Conservation (phyloP, 1,284 basidiomycete species). For the Puccinia sorghi region DNA sequence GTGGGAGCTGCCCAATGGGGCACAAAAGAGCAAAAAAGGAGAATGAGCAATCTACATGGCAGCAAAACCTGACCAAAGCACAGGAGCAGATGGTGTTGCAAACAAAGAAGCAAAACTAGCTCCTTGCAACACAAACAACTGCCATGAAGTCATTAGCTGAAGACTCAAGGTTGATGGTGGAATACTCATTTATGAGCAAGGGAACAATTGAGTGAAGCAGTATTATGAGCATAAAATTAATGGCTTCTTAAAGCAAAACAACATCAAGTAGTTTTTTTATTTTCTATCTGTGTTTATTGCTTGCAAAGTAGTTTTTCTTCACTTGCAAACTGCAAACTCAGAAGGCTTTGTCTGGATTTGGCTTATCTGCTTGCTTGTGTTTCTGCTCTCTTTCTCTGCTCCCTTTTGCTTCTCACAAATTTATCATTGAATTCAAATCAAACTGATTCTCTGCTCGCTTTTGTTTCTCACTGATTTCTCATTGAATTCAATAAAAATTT, state of each 20-base stretch:
- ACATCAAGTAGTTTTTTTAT: background rate
- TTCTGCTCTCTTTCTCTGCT: too few relatives aligned
- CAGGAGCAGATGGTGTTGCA: background rate
- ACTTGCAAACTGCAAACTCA: too few relatives aligned
- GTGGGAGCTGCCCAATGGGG: background rate
- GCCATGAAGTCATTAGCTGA: background rate
- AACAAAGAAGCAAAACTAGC: background rate
- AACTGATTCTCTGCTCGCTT: too few relatives aligned
- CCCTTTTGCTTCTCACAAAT: too few relatives aligned
- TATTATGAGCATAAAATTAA: background rate
- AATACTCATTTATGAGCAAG: background rate
- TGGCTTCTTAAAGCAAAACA: background rate
- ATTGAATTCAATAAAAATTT: too few relatives aligned
- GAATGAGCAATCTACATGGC: background rate
- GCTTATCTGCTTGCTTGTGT: too few relatives aligned
- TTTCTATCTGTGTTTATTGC: background rate
- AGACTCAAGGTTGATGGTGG: background rate
- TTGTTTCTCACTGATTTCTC: too few relatives aligned
- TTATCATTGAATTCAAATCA: too few relatives aligned
- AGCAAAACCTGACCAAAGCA: background rate
- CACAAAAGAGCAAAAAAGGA: background rate
- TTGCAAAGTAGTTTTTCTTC: too few relatives aligned
- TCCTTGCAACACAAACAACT: background rate
- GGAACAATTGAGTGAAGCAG: background rate
- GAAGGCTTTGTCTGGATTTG: too few relatives aligned